Base-by-base conservation (phyloP, 2,329 filamentous ascomycete genomes). In the Fusarium subtropicale region DNA sequence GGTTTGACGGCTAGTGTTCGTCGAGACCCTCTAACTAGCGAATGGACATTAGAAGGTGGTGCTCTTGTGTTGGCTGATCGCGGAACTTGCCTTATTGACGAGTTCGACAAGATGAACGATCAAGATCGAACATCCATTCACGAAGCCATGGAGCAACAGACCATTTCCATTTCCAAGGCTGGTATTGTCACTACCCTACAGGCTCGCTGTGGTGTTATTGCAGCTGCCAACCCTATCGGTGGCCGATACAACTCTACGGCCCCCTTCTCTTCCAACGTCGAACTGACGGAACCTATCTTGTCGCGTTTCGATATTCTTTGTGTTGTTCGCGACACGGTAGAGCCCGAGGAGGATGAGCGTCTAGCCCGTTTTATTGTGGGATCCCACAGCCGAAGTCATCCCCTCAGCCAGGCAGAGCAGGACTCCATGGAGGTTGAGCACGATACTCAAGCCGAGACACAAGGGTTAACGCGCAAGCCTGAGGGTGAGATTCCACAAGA, bases 41-140 rank as follows among this genome's bases (percentile, higher is more conserved):
- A 99, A 81, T 99, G 96, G 95, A 98, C 96, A 8, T 84, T 99
- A 4, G 96, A 99, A 82, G 96, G 96, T 68, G 96, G 96, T 76
- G 96, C 96, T 6, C 86, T 99, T 13, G 96, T 99, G 75, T 88
- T 99, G 58, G 96, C 96, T 18, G 96, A 99, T 79, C 91, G 93
- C 71, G 96, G 96, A 41, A 97, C 93, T 18, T 98, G 96, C 76
- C 85, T 99, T 31, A 99, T 99, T 68, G 96, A 99, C 75, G 96
- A 99, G 81, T 99, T 99, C 75, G 96, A 99, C 87, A 99, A 99
- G 86, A 99, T 99, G 96, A 98, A 98, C 79, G 96, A 99, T 78
- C 94, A 98, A 78, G 96, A 99, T 79, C 90, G 96, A 70, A 98
- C 96, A 1, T 97, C 94, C 10, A 99, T 99, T 73, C 96, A 99